phyloP scores from a whole-genome alignment of 2,329 filamentous ascomycete genomes.

The Sclerotinia spermophila region DNA sequence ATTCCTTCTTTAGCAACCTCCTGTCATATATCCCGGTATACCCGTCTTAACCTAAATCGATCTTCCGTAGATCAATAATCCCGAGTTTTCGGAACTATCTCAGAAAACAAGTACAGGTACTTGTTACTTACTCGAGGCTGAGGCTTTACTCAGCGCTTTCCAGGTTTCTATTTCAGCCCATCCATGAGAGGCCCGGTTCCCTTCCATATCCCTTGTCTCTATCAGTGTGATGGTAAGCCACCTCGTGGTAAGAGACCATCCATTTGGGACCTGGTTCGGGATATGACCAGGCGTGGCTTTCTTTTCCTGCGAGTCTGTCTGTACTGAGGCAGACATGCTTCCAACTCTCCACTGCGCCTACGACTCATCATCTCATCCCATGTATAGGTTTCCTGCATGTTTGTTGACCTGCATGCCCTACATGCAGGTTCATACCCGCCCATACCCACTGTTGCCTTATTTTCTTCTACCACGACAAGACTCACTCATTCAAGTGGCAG shows the following conservation, averaged over 20 bases:
- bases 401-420: slow-evolving; percentile 32
- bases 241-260: slow-evolving; percentile 29
- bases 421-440: slow-evolving; percentile 22
- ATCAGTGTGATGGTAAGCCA: slow-evolving; percentile 14
- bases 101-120: neutral
- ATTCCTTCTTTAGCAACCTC: slow-evolving; percentile 18
- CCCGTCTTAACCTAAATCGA: slow-evolving; percentile 18
- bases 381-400: slow-evolving; percentile 29
- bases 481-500: slow-evolving; percentile 23
- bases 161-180: slow-evolving; percentile 20
- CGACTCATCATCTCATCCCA: slow-evolving; percentile 29
- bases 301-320: slow-evolving; percentile 20
- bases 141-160: slow-evolving; percentile 19
- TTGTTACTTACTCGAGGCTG: slow-evolving; percentile 18
- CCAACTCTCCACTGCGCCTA: slow-evolving; percentile 28
- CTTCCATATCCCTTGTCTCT: slow-evolving; percentile 3
- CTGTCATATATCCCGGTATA: slow-evolving; percentile 15
- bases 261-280: slow-evolving; percentile 29
- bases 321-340: slow-evolving; percentile 23
- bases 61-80: slow-evolving; percentile 19
- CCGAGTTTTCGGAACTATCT: slow-evolving; percentile 18
- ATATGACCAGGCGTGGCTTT: slow-evolving; percentile 15
- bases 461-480: slow-evolving; percentile 21
- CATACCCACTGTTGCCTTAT: slow-evolving; percentile 33
- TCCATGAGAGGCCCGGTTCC: slow-evolving; percentile 11